Conservation (phyloP, 1,139 yeast genomes). For the Pichia terricola region DNA sequence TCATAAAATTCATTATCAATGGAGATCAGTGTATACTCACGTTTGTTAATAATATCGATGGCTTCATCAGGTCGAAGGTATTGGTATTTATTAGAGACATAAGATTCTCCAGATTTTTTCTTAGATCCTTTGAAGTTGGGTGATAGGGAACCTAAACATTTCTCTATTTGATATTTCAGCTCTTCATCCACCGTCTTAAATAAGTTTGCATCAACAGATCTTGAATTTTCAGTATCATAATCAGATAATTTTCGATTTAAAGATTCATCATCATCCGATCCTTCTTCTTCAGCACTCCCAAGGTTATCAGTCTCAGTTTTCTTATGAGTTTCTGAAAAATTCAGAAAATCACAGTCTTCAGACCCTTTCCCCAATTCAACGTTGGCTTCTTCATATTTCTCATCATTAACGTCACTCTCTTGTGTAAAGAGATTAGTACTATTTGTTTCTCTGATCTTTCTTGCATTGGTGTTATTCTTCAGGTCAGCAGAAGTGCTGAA, state of each 20-base stretch:
- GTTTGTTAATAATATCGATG: constrained; percentile 13
- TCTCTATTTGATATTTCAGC: constrained; percentile 4
- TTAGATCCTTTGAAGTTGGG: not conserved
- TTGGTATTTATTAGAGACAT: not conserved
- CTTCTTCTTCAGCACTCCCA: too few species aligned
- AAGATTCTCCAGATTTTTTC: not conserved
- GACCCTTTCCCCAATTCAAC: too few species aligned
- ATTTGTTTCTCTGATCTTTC: too few species aligned
- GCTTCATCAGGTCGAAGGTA: constrained; percentile 15
- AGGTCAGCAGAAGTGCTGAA: too few species aligned
- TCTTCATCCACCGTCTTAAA: constrained; percentile 2
- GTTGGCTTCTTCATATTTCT: too few species aligned
- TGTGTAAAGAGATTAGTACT: too few species aligned
- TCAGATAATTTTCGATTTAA: not conserved
- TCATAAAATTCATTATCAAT: constrained; percentile 68
- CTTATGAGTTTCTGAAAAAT: too few species aligned
- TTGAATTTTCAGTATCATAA: not conserved
- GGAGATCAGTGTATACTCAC: constrained; percentile 35
- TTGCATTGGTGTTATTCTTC: too few species aligned
- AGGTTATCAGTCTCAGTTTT: too few species aligned
- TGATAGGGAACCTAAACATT: constrained; percentile 1
- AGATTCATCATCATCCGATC: not conserved
- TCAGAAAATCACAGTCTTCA: too few species aligned
- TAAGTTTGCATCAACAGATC: not conserved
- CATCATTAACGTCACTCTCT: too few species aligned